These are phyloP conservation scores for Kwoniella newhampshirensis DNA, from an alignment of 768 basidiomycete species.

Conservation along the genomic window DNA sequence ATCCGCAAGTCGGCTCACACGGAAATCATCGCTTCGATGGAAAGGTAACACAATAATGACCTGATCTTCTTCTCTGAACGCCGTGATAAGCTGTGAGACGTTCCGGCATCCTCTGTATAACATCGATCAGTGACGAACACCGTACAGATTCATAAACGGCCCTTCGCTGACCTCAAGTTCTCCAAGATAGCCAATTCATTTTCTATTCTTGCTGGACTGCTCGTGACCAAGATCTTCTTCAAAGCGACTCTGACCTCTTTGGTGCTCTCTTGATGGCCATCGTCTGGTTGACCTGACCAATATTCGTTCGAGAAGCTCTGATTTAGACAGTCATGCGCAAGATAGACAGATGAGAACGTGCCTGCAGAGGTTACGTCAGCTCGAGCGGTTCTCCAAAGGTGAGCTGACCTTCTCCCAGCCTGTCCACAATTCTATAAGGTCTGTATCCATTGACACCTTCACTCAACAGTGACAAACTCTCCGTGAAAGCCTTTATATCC, in stretches of 20 bases:
- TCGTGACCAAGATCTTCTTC: slow-evolving; percentile 96
- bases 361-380: slow-evolving; percentile 56
- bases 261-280: not conserved
- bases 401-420: slow-evolving; percentile 72
- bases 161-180: slow-evolving; percentile 58
- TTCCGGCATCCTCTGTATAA: slow-evolving; percentile 71
- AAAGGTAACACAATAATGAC: slow-evolving; percentile 93
- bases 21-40: slow-evolving; percentile 86
- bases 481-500: slow-evolving; percentile 79
- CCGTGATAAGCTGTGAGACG: slow-evolving; percentile 88
- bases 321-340: slow-evolving; percentile 78
- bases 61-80: slow-evolving; percentile 86
- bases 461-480: slow-evolving; percentile 57
- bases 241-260: slow-evolving; percentile 72
- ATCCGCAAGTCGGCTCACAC: slow-evolving; percentile 61
- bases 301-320: slow-evolving; percentile 59
- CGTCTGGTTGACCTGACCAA: slow-evolving; percentile 56
- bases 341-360: slow-evolving; percentile 99
- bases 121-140: not conserved
- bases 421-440: slow-evolving; percentile 78
- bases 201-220: slow-evolving; percentile 82
- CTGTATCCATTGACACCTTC: slow-evolving; percentile 27
- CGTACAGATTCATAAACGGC: no score
- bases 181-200: slow-evolving; percentile 92
- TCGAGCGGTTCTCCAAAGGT: not conserved